phyloP scores from a whole-genome alignment of 139 green algal species.

The Tetraselmis striata region DNA sequence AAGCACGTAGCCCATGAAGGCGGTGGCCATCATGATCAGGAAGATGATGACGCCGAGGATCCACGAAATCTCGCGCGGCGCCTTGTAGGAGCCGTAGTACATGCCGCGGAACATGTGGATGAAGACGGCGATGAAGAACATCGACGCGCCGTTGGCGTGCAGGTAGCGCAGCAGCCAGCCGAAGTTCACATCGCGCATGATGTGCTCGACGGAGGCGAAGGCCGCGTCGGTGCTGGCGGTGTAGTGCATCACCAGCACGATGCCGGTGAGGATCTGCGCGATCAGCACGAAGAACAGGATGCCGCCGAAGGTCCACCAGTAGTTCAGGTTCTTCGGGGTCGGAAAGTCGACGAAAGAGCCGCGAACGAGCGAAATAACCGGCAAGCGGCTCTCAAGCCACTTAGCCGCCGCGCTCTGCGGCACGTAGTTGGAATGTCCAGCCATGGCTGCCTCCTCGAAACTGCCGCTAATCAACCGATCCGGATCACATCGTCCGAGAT shows the following conservation, averaged over 20 bases:
- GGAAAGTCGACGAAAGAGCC: neutral
- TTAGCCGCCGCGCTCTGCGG: too few species aligned
- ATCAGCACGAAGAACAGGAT: too few species aligned
- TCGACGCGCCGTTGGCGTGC: constrained; percentile 51
- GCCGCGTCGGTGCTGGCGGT: constrained; percentile 43
- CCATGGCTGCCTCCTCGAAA: too few species aligned
- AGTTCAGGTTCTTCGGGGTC: constrained; percentile 42
- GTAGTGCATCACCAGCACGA: constrained; percentile 63
- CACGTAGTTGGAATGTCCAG: too few species aligned
- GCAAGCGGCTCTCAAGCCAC: too few species aligned
- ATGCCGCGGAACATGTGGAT: constrained; percentile 55
- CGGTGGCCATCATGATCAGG: constrained; percentile 53
- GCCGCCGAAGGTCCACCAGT: constrained; percentile 53
- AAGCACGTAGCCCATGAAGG: constrained; percentile 57
- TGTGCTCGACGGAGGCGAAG: constrained; percentile 49
- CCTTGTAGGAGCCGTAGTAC: constrained; percentile 49
- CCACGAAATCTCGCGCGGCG: constrained; percentile 50
- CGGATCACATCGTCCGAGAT: too few species aligned
- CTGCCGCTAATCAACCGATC: too few species aligned
- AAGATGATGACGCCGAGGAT: constrained; percentile 51
- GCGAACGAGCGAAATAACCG: neutral
- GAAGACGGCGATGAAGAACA: constrained; percentile 62
- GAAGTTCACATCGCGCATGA: constrained; percentile 56
- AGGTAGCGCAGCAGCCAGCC: constrained; percentile 55
- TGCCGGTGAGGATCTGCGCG: constrained; percentile 60